Percentiles rank a stretch among this genome's conserved stretches.
Conservation (phyloP, 805 yeast genomes). For the Zygosaccharomyces lentus region DNA sequence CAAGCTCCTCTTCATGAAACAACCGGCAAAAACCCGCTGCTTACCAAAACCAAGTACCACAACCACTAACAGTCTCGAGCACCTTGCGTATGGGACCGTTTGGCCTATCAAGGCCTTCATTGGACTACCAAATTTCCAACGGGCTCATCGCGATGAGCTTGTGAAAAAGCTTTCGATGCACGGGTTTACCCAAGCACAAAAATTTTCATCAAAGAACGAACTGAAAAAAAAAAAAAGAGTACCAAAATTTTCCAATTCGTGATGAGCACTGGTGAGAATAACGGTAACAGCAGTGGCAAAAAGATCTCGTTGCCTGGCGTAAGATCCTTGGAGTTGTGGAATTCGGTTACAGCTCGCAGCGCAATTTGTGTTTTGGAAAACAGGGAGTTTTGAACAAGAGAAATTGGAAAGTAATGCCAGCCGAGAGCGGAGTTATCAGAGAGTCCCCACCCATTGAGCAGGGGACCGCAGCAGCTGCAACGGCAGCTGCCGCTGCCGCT, state of each 20-base stretch:
- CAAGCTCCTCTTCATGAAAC: constrained; percentile 5
- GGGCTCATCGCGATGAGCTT: constrained; percentile 1
- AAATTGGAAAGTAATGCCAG: not conserved
- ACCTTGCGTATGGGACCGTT: not conserved
- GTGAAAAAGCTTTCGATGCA: constrained; percentile 1
- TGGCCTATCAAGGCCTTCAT: not conserved
- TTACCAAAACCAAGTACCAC: not conserved
- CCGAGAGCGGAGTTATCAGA: constrained; percentile 3
- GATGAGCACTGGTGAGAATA: constrained; percentile 5
- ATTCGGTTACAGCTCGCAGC: constrained; percentile 1
- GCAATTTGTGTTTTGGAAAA: not conserved
- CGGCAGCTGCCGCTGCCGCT: constrained; percentile 2
- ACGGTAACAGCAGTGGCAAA: constrained; percentile 20
- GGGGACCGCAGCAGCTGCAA: constrained; percentile 6
- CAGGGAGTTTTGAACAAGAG: constrained; percentile 1
- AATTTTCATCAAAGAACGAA: constrained; percentile 2
- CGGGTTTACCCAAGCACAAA: constrained; percentile 17
- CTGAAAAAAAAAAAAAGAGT: constrained; percentile 4
- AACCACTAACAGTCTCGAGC: not conserved
- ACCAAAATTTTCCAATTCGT: constrained; percentile 8
- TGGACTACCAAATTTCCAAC: constrained; percentile 1
- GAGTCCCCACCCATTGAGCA: constrained; percentile 2
- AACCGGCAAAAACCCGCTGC: not conserved
- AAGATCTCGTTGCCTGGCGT: constrained; percentile 30
- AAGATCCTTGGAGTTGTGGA: constrained; percentile 5